Evolutionary conservation across 768 basidiomycete genomes (phyloP).

Genomic region (Rhodosporidiobolus sp.): DNA sequence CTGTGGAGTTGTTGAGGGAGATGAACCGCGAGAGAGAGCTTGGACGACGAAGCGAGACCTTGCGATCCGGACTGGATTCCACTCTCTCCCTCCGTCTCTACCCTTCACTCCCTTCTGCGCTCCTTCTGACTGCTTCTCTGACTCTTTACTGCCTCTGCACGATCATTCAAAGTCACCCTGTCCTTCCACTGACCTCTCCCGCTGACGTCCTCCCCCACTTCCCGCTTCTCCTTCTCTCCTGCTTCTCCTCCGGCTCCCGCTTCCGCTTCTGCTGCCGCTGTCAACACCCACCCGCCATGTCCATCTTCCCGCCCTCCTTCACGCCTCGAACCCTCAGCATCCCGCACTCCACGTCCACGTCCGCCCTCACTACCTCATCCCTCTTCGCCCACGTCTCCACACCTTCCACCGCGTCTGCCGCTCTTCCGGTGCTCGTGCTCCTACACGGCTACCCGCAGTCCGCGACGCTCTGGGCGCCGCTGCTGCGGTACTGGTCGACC

Average conservation of each 20-base stretch:
- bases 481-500: conserved; percentile 16
- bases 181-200: too few relatives aligned
- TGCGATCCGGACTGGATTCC: too few relatives aligned
- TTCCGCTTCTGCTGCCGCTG: too few relatives aligned
- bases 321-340: neutral
- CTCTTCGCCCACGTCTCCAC: neutral
- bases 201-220: too few relatives aligned
- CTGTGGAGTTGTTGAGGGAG: too few relatives aligned
- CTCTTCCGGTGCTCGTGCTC: conserved; percentile 34
- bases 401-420: neutral
- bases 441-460: conserved; percentile 44
- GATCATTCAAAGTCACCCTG: too few relatives aligned
- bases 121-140: too few relatives aligned
- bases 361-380: neutral
- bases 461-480: conserved; percentile 37
- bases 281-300: neutral
- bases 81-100: too few relatives aligned
- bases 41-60: too few relatives aligned
- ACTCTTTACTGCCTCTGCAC: too few relatives aligned
- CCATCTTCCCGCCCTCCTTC: neutral
- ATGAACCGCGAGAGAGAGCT: too few relatives aligned
- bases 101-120: too few relatives aligned
- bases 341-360: neutral
- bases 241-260: neutral
- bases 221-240: neutral